phyloP scores from a whole-genome alignment of 441 rosid genomes.

The Euphorbia corollata region DNA sequence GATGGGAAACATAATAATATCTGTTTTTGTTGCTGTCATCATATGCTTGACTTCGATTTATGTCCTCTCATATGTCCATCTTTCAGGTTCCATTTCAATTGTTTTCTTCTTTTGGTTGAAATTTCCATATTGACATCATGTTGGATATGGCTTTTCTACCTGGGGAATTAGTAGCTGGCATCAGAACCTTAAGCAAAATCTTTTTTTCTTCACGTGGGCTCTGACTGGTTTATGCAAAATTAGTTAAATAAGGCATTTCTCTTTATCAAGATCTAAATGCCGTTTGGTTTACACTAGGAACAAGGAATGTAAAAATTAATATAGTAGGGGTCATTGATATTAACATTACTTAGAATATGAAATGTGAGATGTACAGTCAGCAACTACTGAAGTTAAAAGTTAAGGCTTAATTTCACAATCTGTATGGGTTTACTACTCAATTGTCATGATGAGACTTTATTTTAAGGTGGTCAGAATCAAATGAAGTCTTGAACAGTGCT shows the following conservation, averaged over 20 bases:
- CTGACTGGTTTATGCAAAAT: background rate
- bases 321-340: background rate
- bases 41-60: conserved; percentile 66
- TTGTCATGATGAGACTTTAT: background rate
- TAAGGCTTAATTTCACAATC: conserved; percentile 2
- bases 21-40: conserved; percentile 51
- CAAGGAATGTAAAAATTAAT: too few species aligned
- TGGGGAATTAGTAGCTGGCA: background rate
- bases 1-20: conserved; percentile 50
- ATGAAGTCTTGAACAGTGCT: conserved; percentile 8
- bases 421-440: background rate
- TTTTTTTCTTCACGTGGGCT: background rate
- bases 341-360: background rate
- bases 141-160: conserved; percentile 4
- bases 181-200: background rate
- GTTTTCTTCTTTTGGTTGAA: conserved; percentile 20
- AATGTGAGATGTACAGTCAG: background rate
- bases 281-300: too few species aligned
- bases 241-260: background rate
- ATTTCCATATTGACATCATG: conserved; percentile 5
- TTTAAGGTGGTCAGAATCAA: background rate
- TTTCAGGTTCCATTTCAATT: conserved; percentile 50
- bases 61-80: conserved; percentile 80
- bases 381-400: background rate
- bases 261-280: too few species aligned